phyloP scores from a whole-genome alignment of 2,329 filamentous ascomycete species.

The Arthroderma sp. region DNA sequence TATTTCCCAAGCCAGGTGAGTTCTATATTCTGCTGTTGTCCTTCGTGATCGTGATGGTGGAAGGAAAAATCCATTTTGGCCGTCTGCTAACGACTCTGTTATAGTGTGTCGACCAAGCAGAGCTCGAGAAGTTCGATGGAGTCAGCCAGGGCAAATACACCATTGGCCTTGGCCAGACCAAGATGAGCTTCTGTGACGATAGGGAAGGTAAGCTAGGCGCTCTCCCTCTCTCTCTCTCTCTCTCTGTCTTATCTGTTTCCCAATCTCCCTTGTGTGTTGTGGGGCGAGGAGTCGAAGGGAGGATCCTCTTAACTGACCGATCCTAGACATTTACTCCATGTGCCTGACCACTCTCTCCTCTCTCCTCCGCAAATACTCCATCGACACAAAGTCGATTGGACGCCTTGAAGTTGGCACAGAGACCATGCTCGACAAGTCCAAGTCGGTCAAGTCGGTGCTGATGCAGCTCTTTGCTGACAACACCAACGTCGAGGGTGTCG shows the following conservation, averaged over 20 bases:
- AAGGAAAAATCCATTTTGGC: too few relatives aligned
- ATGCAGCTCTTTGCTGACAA: conserved; percentile 73
- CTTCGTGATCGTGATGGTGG: too few relatives aligned
- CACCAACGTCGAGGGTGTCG: conserved; percentile 65
- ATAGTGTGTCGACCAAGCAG: conserved; percentile 71
- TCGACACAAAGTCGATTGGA: conserved; percentile 63
- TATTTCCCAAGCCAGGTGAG: conserved; percentile 77
- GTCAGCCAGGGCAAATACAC: conserved; percentile 75
- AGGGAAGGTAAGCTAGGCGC: conserved; percentile 54
- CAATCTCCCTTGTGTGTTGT: background rate
- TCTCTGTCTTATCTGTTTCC: too few relatives aligned
- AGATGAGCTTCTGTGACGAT: conserved; percentile 87
- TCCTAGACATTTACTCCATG: conserved; percentile 73
- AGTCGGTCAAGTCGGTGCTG: conserved; percentile 69
- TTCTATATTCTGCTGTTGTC: background rate
- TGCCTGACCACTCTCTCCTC: conserved; percentile 65
- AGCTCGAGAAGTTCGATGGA: conserved; percentile 79
- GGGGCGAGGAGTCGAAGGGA: too few relatives aligned
- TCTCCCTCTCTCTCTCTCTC: too few relatives aligned
- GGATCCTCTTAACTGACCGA: too few relatives aligned
- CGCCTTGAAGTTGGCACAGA: conserved; percentile 70
- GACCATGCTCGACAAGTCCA: conserved; percentile 71
- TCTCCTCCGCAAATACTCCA: conserved; percentile 70
- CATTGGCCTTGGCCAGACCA: conserved; percentile 80
- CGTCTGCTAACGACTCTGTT: conserved; percentile 12